phyloP scores from a whole-genome alignment of 2,329 filamentous ascomycete genomes.

The Colletotrichum siamense region DNA sequence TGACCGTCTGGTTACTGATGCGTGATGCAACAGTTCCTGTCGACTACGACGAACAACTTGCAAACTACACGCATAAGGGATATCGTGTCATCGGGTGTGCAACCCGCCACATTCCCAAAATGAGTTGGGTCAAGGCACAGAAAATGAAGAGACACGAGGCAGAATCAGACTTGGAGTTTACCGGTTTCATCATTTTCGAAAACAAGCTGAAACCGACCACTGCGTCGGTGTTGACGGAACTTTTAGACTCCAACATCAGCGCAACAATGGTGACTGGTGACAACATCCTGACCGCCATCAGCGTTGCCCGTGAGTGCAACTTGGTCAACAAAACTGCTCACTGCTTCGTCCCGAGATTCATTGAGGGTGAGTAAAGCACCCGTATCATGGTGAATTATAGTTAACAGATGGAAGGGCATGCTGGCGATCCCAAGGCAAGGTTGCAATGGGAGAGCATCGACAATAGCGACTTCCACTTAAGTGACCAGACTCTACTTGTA shows the following conservation, averaged over 20 bases:
- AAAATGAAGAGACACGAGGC: conserved; percentile 90
- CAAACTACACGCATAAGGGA: conserved; percentile 92
- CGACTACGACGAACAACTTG: conserved; percentile 89
- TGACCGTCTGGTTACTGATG: background rate
- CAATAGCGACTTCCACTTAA: conserved; percentile 77
- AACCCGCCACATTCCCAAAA: conserved; percentile 82
- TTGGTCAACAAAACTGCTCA: conserved; percentile 82
- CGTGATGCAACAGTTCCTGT: conserved; percentile 63
- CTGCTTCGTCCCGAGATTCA: conserved; percentile 91
- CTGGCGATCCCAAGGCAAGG: conserved; percentile 73
- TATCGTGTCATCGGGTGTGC: conserved; percentile 97
- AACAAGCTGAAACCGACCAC: conserved; percentile 96
- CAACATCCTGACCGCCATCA: conserved; percentile 96
- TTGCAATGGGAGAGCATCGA: conserved; percentile 96
- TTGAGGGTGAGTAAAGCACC: conserved; percentile 60
- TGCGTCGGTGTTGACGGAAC: conserved; percentile 79
- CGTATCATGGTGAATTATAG: background rate
- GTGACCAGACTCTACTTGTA: conserved; percentile 77
- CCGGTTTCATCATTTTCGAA: conserved; percentile 98
- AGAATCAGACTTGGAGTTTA: conserved; percentile 83
- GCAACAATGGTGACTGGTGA: conserved; percentile 98
- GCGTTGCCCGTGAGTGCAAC: conserved; percentile 88
- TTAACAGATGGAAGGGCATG: conserved; percentile 58
- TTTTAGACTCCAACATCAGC: conserved; percentile 82
- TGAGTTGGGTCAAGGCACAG: conserved; percentile 93